phyloP scores from a whole-genome alignment of 164 flowering plant species.

The Macadamia tetraphylla region DNA sequence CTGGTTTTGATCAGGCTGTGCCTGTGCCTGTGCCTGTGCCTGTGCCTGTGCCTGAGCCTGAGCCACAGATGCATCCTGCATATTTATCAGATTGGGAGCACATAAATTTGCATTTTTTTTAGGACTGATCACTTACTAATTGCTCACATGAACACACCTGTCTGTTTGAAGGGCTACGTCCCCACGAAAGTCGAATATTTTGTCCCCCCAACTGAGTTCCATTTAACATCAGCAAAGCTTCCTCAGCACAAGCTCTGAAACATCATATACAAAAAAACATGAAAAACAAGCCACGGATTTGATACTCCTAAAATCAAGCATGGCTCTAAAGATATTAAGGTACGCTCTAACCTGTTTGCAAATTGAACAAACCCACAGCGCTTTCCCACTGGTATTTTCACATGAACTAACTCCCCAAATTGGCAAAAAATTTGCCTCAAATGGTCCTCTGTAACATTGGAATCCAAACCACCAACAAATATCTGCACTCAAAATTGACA shows the following conservation, averaged over 20 bases:
- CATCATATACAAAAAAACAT: background rate
- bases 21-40: conserved; percentile 33
- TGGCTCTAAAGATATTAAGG: background rate
- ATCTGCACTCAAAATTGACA: conserved; percentile 39
- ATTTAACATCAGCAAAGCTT: conserved; percentile 60
- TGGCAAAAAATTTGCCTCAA: conserved; percentile 63
- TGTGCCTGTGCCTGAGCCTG: too few species aligned
- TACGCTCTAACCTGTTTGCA: conserved; percentile 52
- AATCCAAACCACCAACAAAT: conserved; percentile 82
- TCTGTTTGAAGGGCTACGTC: conserved; percentile 72
- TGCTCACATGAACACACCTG: conserved; percentile 33
- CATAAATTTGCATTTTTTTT: background rate
- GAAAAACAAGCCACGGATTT: background rate
- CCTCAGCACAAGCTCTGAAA: conserved; percentile 66
- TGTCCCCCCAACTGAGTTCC: conserved; percentile 68
- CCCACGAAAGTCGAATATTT: conserved; percentile 79
- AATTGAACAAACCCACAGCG: conserved; percentile 94
- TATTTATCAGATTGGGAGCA: conserved; percentile 1
- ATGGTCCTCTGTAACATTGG: conserved; percentile 66
- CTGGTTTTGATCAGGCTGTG: conserved; percentile 59
- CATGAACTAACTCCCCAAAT: conserved; percentile 69
- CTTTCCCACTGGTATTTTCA: conserved; percentile 84
- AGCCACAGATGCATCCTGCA: conserved; percentile 9
- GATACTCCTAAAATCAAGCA: background rate
- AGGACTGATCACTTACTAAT: background rate